Percentiles rank a stretch among this genome's conserved stretches.
These are phyloP conservation scores for Sequoia sempervirens DNA, from an alignment of 75 land plant genomes.

Conservation along the genomic window DNA sequence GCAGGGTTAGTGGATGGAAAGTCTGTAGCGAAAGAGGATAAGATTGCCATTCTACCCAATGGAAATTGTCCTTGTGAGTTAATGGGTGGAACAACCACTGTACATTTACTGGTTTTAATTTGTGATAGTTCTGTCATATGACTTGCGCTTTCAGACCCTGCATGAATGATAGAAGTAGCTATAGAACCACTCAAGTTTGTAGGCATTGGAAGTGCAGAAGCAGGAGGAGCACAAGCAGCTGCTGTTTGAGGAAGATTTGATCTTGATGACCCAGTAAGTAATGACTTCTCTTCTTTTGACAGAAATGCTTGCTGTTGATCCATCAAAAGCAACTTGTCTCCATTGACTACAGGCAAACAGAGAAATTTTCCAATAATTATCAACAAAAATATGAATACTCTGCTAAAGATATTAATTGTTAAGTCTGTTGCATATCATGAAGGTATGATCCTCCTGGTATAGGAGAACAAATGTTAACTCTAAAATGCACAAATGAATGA, in stretches of 20 bases:
- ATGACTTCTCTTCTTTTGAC: background rate
- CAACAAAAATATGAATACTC: background rate
- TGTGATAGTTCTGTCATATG: background rate
- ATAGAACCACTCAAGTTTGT: constrained; percentile 8
- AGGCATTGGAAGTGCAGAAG: constrained; percentile 35
- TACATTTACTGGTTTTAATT: background rate
- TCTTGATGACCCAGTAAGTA: background rate
- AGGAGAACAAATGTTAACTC: background rate
- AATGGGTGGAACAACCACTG: constrained; percentile 1
- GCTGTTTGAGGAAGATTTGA: background rate
- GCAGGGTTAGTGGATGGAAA: constrained; percentile 15
- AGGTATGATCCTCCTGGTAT: background rate
- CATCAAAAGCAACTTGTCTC: background rate
- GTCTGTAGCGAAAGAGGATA: background rate
- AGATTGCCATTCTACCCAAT: background rate
- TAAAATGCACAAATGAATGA: background rate
- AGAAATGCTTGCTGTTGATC: background rate
- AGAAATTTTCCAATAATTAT: constrained; percentile 18
- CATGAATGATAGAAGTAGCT: background rate
- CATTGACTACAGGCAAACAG: background rate
- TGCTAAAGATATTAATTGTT: background rate
- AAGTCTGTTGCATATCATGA: background rate
- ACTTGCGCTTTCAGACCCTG: background rate
- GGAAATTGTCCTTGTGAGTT: background rate
- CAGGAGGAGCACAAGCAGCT: constrained; percentile 18